Conservation (phyloP, 345 rosid genomes). For the Eucalyptus erythrocorys region DNA sequence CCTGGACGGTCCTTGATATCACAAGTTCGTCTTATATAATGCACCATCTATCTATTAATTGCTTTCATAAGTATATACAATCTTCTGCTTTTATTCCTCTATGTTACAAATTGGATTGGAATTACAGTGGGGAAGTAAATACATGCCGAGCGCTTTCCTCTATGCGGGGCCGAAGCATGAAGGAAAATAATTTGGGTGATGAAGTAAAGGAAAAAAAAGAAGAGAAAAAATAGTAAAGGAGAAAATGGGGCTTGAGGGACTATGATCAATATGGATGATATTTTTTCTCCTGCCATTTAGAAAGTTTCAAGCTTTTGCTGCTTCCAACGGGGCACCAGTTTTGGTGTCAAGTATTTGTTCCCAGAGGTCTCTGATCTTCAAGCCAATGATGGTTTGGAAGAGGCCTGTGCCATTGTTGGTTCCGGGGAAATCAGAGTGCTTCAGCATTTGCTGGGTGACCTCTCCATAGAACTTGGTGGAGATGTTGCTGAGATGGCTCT, state of each 20-base stretch:
- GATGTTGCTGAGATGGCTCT: slow-evolving; percentile 91
- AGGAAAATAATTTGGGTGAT: background rate
- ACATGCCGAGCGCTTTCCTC: background rate
- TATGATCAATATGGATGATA: background rate
- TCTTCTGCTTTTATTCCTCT: background rate
- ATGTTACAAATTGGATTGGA: background rate
- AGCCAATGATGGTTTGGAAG: slow-evolving; percentile 85
- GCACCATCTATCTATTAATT: background rate
- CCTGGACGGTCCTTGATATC: background rate
- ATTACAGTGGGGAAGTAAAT: background rate
- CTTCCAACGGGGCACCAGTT: slow-evolving; percentile 37
- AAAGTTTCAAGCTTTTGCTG: slow-evolving; percentile 41
- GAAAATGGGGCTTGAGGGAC: background rate
- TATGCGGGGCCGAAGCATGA: background rate
- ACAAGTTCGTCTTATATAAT: background rate
- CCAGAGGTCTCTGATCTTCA: slow-evolving; percentile 88
- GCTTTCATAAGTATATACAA: background rate
- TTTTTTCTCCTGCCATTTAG: background rate
- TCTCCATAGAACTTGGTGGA: slow-evolving; percentile 97
- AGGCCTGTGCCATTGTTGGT: slow-evolving; percentile 97
- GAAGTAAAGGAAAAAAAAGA: background rate
- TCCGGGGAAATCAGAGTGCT: slow-evolving; percentile 94
- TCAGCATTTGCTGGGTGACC: slow-evolving; percentile 95
- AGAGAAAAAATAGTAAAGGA: background rate
- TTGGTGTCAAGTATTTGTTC: slow-evolving; percentile 65